Conservation (phyloP, 164 flowering plant species). For the Umbilicus rupestris region DNA sequence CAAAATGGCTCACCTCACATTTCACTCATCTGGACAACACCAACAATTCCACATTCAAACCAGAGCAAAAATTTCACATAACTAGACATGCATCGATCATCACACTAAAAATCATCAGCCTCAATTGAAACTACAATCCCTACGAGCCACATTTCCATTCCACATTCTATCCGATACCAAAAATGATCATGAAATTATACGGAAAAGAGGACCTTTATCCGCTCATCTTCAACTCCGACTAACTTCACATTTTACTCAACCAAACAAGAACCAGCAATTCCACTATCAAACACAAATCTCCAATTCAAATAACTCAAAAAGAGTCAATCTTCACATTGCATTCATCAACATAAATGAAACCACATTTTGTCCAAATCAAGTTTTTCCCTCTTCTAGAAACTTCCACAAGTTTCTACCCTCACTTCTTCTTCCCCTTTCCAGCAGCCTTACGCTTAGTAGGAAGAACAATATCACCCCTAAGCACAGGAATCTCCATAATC, state of each 20-base stretch:
- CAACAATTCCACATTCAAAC: neutral
- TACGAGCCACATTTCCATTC: neutral
- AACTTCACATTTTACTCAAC: neutral
- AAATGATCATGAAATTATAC: neutral
- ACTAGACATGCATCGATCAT: too few relatives aligned
- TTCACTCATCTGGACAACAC: neutral
- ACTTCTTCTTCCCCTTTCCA: slow-evolving; percentile 39
- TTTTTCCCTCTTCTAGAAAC: neutral
- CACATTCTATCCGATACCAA: neutral
- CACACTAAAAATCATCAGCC: too few relatives aligned
- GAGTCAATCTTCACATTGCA: neutral
- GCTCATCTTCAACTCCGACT: neutral
- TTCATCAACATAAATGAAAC: neutral
- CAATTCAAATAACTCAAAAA: neutral
- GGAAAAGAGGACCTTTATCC: neutral
- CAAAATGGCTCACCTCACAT: too few relatives aligned
- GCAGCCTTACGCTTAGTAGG: slow-evolving; percentile 38
- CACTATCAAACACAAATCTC: neutral
- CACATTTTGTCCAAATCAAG: neutral
- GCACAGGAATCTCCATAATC: slow-evolving; percentile 60
- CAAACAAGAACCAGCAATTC: neutral
- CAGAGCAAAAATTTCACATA: too few relatives aligned
- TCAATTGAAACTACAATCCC: too few relatives aligned
- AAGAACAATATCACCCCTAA: slow-evolving; percentile 57
- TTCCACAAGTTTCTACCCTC: slow-evolving; percentile 17